Percentiles rank a stretch among this genome's conserved stretches.
These are phyloP conservation scores for Annona cherimola DNA, from an alignment of 164 flowering plant species.

Conservation along the genomic window DNA sequence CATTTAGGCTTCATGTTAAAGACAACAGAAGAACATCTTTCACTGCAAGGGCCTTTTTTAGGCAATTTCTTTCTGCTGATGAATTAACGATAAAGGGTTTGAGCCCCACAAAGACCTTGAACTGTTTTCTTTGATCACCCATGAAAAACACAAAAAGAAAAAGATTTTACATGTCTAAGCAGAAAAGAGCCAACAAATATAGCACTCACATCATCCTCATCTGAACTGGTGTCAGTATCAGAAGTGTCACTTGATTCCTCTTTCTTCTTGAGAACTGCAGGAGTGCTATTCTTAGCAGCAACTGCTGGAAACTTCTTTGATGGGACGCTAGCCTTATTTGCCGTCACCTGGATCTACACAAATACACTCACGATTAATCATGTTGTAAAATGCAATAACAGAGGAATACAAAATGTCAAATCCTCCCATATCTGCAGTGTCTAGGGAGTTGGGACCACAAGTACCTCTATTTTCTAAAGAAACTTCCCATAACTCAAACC, in stretches of 20 bases:
- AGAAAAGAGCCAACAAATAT: not conserved
- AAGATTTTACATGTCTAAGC: not conserved
- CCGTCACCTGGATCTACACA: constrained; percentile 16
- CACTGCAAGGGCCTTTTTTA: not conserved
- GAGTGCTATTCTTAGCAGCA: constrained; percentile 18
- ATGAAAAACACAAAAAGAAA: not conserved
- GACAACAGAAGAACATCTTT: constrained; percentile 13
- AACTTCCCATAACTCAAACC: no score
- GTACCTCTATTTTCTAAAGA: no score
- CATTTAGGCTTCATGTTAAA: constrained; percentile 25
- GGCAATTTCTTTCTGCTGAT: constrained; percentile 10
- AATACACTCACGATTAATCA: not conserved
- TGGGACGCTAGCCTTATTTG: constrained; percentile 12
- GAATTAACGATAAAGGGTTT: no score
- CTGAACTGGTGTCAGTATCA: constrained; percentile 24
- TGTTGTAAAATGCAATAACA: no score
- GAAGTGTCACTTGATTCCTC: constrained; percentile 25
- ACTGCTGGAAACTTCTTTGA: constrained; percentile 16
- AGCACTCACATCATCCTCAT: constrained; percentile 21
- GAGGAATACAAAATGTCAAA: no score
- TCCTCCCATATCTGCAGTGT: no score
- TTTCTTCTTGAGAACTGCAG: constrained; percentile 24
- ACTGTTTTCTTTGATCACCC: not conserved
- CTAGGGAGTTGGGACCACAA: no score
- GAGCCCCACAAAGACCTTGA: not conserved